phyloP scores from a whole-genome alignment of 371 early-diverging fungal species.

The Phascolomyces articulosus region DNA sequence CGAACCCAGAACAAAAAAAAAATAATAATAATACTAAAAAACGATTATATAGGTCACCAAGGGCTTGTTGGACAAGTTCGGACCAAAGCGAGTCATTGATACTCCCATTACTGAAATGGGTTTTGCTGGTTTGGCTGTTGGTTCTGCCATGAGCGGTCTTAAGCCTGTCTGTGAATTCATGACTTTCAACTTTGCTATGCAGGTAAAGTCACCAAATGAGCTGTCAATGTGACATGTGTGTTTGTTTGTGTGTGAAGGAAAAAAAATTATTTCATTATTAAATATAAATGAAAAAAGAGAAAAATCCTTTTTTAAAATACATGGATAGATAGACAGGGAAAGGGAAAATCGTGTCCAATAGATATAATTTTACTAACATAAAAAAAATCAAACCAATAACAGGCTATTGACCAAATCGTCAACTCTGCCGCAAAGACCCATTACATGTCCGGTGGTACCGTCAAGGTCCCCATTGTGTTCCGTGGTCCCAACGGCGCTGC shows the following conservation, averaged over 20 bases:
- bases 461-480: slow-evolving; percentile 97
- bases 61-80: slow-evolving; percentile 98
- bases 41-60: slow-evolving; percentile 82
- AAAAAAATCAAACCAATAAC: too few species aligned
- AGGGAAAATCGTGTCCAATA: too few species aligned
- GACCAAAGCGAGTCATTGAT: slow-evolving; percentile 96
- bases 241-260: too few species aligned
- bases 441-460: slow-evolving; percentile 98
- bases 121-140: slow-evolving; percentile 98
- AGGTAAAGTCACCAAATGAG: slow-evolving; percentile 55
- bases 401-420: slow-evolving; percentile 99
- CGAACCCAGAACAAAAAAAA: not conserved
- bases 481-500: slow-evolving; percentile 99
- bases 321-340: too few species aligned
- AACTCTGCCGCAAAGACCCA: slow-evolving; percentile 99
- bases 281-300: slow-evolving; percentile 7
- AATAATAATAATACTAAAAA: not conserved
- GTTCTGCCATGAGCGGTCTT: slow-evolving; percentile 95
- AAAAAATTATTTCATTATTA: too few species aligned
- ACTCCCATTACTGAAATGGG: slow-evolving; percentile 99
- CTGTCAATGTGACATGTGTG: too few species aligned
- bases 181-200: slow-evolving; percentile 99
- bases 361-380: too few species aligned
- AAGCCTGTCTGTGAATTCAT: slow-evolving; percentile 99
- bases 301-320: too few species aligned